These are phyloP conservation scores for Penicillium sumatraense DNA, from an alignment of 2,329 filamentous ascomycete species.

Conservation along the genomic window DNA sequence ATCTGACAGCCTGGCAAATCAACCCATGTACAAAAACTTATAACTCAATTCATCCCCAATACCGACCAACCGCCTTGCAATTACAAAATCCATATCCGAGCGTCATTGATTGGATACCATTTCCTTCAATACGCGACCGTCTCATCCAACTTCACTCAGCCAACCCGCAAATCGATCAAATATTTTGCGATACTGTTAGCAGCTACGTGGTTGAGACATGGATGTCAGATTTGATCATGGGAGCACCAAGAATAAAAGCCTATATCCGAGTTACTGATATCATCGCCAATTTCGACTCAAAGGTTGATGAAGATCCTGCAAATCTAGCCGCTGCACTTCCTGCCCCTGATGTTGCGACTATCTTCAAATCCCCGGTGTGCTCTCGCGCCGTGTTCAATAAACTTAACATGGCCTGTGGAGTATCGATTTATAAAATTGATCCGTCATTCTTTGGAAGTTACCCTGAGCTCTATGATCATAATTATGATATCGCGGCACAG, in stretches of 20 bases:
- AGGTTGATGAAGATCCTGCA: neutral
- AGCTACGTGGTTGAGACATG: constrained; percentile 14
- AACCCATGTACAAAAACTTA: constrained; percentile 8
- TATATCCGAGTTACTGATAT: constrained; percentile 11
- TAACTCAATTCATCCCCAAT: constrained; percentile 5
- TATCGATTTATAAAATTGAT: constrained; percentile 10
- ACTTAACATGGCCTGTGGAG: constrained; percentile 8
- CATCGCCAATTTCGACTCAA: constrained; percentile 2
- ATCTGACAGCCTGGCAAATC: constrained; percentile 18
- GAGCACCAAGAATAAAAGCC: constrained; percentile 3
- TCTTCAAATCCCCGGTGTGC: constrained; percentile 3
- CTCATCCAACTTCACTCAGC: constrained; percentile 9
- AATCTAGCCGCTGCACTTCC: neutral
- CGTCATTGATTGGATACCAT: constrained; percentile 15
- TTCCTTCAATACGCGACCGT: constrained; percentile 8
- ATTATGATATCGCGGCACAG: constrained; percentile 3
- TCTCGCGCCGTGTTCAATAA: constrained; percentile 4
- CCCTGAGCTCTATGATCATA: constrained; percentile 11
- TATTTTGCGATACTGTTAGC: constrained; percentile 13
- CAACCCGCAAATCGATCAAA: constrained; percentile 11
- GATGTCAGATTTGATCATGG: constrained; percentile 10
- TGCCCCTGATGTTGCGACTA: constrained; percentile 5
- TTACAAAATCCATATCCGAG: constrained; percentile 7
- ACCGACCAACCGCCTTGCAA: constrained; percentile 5
- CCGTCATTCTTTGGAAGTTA: constrained; percentile 9